A percentile compares a stretch with the other conserved stretches of the same genome.
These are phyloP conservation scores for thale cress (Arabidopsis thaliana) DNA, from an alignment of 345 rosid species.

Conservation along the genomic window DNA sequence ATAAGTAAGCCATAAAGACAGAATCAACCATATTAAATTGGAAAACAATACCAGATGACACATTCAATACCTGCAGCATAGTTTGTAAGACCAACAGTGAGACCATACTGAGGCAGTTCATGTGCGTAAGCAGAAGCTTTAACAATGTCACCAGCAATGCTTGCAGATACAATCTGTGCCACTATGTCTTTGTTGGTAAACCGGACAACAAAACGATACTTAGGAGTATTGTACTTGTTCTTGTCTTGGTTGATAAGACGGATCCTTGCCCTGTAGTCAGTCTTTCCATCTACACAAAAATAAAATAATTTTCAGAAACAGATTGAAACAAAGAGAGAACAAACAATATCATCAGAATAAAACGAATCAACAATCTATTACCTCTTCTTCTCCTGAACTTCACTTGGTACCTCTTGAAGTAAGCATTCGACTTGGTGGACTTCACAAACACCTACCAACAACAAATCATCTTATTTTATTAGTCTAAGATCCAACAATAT, in stretches of 20 bases:
- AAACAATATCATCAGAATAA: neutral
- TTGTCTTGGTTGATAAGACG: slow-evolving; percentile 78
- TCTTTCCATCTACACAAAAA: slow-evolving; percentile 64
- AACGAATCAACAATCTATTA: neutral
- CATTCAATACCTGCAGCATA: slow-evolving; percentile 69
- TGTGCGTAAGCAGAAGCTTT: slow-evolving; percentile 72
- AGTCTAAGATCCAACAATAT: slow-evolving; percentile 1
- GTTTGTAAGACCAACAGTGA: slow-evolving; percentile 71
- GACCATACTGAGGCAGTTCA: slow-evolving; percentile 69
- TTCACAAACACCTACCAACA: slow-evolving; percentile 55
- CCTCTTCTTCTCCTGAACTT: slow-evolving; percentile 79
- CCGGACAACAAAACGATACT: slow-evolving; percentile 70
- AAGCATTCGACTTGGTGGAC: slow-evolving; percentile 59
- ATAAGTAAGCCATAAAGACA: neutral
- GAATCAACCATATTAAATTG: neutral
- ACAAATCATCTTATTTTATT: neutral
- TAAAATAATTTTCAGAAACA: neutral
- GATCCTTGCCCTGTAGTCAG: slow-evolving; percentile 72
- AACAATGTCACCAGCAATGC: slow-evolving; percentile 64
- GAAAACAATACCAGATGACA: neutral
- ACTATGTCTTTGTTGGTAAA: slow-evolving; percentile 67
- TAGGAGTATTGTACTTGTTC: slow-evolving; percentile 77
- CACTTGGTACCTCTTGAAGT: slow-evolving; percentile 75
- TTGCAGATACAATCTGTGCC: slow-evolving; percentile 65
- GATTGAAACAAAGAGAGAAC: neutral